These are phyloP conservation scores for Chaetomium tenue DNA, from an alignment of 495 filamentous ascomycete species.

Conservation along the genomic window DNA sequence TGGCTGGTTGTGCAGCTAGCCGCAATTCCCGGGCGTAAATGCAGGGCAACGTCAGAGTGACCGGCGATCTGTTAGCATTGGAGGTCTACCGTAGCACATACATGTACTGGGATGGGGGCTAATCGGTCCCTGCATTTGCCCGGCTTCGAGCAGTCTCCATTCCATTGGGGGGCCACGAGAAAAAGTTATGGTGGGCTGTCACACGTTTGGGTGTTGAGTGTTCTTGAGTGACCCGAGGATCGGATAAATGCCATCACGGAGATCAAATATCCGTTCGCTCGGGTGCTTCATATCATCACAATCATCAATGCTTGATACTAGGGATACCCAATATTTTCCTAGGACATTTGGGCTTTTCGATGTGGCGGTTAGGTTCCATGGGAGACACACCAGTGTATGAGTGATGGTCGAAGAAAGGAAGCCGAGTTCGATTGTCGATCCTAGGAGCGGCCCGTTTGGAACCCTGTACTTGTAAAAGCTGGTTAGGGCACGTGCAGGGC, in stretches of 20 bases:
- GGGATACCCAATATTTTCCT: not conserved
- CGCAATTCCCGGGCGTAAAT: not conserved
- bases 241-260: not conserved
- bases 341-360: not conserved
- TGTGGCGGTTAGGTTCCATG: not conserved
- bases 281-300: not conserved
- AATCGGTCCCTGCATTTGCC: conserved; percentile 11
- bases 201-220: not conserved
- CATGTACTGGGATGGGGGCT: conserved; percentile 4
- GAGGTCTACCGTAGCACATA: not conserved
- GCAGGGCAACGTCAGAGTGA: not conserved
- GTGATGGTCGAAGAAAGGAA: not conserved
- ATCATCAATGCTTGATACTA: not conserved
- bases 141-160: not conserved
- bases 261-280: not conserved
- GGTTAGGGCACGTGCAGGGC: too few relatives aligned
- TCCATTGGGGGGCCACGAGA: not conserved
- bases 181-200: not conserved
- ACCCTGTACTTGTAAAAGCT: not conserved
- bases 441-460: conserved; percentile 4
- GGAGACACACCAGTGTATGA: too few relatives aligned
- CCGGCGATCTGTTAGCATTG: not conserved
- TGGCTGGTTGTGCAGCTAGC: not conserved
- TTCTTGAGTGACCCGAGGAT: not conserved
- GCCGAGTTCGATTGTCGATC: conserved; percentile 1